Evolutionary conservation across 2,329 filamentous ascomycete genomes (phyloP).

Genomic region (Colletotrichum euphorbiae): DNA sequence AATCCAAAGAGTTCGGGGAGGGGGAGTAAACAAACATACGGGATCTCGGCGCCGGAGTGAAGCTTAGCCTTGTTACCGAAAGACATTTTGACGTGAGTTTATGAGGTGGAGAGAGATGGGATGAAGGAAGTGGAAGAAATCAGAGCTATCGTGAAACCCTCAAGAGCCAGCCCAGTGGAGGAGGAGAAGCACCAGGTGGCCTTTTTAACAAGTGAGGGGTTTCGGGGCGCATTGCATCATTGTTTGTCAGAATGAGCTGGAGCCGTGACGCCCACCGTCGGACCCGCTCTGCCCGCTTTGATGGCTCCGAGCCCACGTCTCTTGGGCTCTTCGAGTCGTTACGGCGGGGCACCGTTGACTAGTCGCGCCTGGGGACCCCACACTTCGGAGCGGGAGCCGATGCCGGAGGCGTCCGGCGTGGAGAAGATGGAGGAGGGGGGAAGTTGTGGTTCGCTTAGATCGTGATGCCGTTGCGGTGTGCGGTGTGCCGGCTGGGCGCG

Average conservation of each 20-base stretch:
- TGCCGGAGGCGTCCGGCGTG: conserved; percentile 5
- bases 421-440: conserved; percentile 1
- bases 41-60: conserved; percentile 74
- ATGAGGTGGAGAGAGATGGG: background rate
- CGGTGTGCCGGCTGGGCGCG: background rate
- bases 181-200: conserved; percentile 4
- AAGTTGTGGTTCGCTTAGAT: conserved; percentile 12
- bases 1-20: background rate
- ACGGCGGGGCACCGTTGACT: conserved; percentile 14
- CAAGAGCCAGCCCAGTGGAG: no score
- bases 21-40: conserved; percentile 44
- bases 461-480: background rate
- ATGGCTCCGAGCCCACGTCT: conserved; percentile 4
- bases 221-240: conserved; percentile 36
- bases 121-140: background rate
- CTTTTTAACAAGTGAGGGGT: conserved; percentile 32
- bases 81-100: conserved; percentile 60
- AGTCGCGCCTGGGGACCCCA: conserved; percentile 23
- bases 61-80: conserved; percentile 67
- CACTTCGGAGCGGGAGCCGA: conserved; percentile 19
- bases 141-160: background rate
- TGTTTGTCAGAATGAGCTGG: conserved; percentile 38
- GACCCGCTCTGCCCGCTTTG: conserved; percentile 32
- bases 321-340: background rate
- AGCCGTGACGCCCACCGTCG: conserved; percentile 32